Conservation (phyloP, 768 basidiomycete species). For the Tricholoma hemisulphureum region DNA sequence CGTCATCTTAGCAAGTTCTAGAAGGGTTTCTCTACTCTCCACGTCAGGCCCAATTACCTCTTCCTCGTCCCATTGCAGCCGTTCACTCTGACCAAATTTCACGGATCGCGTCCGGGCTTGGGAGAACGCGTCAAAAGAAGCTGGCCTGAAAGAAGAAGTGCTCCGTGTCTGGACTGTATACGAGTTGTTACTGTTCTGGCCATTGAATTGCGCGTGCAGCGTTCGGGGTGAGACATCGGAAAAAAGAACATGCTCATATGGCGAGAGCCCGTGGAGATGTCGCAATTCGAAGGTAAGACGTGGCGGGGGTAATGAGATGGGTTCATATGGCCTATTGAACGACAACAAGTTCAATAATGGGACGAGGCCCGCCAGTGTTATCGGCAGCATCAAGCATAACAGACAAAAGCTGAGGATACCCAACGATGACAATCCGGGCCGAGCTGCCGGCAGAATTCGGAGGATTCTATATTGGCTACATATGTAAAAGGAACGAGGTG, state of each 20-base stretch:
- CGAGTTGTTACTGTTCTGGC: conserved; percentile 14
- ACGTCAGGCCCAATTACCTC: conserved; percentile 76
- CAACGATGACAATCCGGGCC: background rate
- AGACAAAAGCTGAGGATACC: background rate
- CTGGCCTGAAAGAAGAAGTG: conserved; percentile 42
- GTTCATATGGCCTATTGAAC: background rate
- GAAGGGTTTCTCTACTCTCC: conserved; percentile 69
- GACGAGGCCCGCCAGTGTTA: conserved; percentile 47
- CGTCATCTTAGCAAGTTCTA: conserved; percentile 91
- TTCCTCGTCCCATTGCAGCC: conserved; percentile 69
- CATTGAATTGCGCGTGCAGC: conserved; percentile 5
- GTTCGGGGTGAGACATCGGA: conserved; percentile 39
- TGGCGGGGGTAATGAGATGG: conserved; percentile 4
- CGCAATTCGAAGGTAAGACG: conserved; percentile 53
- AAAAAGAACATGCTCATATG: conserved; percentile 51
- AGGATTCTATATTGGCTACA: background rate
- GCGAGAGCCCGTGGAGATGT: conserved; percentile 58
- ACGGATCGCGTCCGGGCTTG: conserved; percentile 46
- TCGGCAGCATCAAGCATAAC: conserved; percentile 50
- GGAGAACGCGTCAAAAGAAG: conserved; percentile 44
- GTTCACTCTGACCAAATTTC: conserved; percentile 43
- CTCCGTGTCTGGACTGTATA: conserved; percentile 40
- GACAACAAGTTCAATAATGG: conserved; percentile 36
- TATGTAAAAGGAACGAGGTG: background rate
- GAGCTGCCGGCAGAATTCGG: background rate